A percentile compares a stretch with the other conserved stretches of the same genome.
Conservation (phyloP, 306 rosid species). For the Lablab purpureus region DNA sequence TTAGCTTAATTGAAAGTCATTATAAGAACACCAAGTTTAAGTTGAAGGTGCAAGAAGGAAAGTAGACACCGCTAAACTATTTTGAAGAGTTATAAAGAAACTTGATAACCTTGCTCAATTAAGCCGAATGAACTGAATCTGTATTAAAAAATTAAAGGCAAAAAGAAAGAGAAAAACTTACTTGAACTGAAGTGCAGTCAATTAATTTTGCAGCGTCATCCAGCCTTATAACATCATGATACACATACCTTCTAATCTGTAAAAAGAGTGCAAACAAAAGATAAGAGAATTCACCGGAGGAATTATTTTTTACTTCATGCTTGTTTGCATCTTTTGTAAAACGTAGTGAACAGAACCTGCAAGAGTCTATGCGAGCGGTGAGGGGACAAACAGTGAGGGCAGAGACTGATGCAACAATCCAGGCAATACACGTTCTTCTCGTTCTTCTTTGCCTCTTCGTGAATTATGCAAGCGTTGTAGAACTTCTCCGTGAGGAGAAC, state of each 20-base stretch:
- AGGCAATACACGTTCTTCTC: slow-evolving; percentile 89
- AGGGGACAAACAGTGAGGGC: slow-evolving; percentile 87
- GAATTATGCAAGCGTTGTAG: slow-evolving; percentile 92
- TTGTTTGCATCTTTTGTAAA: neutral
- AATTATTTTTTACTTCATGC: neutral
- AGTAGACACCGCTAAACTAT: no score
- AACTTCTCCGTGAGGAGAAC: slow-evolving; percentile 78
- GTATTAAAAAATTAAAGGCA: no score
- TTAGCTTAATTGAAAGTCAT: neutral
- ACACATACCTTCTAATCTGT: slow-evolving; percentile 94
- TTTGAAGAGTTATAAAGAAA: neutral
- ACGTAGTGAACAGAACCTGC: slow-evolving; percentile 58
- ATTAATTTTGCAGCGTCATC: slow-evolving; percentile 81
- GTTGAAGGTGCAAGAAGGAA: neutral
- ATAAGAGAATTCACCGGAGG: neutral
- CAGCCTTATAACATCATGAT: slow-evolving; percentile 75
- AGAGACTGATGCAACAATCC: slow-evolving; percentile 89
- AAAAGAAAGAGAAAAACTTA: slow-evolving; percentile 29
- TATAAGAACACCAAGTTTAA: no score
- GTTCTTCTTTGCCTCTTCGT: slow-evolving; percentile 83
- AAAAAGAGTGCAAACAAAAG: neutral
- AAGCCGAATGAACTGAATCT: neutral
- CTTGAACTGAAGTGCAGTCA: slow-evolving; percentile 86
- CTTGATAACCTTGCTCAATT: neutral
- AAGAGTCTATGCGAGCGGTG: slow-evolving; percentile 84